These are phyloP conservation scores for Epichloe sibirici DNA, from an alignment of 2,329 filamentous ascomycete genomes.

Conservation along the genomic window DNA sequence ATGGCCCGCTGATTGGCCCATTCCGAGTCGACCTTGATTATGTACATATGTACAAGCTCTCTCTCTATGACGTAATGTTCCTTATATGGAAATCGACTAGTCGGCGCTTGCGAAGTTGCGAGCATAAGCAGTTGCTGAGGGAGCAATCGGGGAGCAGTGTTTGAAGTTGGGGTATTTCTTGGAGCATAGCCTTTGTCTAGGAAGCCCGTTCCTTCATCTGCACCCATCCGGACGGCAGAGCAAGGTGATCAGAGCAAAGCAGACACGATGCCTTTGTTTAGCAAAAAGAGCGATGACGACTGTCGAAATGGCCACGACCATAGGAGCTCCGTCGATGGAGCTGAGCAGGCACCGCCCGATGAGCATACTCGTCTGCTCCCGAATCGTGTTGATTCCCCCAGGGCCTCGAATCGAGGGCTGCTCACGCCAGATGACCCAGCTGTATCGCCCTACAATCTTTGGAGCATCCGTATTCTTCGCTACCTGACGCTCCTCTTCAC, in stretches of 20 bases:
- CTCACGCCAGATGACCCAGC: slow-evolving; percentile 32
- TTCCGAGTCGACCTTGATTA: background rate
- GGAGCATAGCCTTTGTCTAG: background rate
- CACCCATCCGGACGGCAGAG: background rate
- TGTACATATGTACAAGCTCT: background rate
- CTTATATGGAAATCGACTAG: background rate
- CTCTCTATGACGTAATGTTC: slow-evolving; percentile 7
- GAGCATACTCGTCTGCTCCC: slow-evolving; percentile 57
- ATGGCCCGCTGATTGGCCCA: background rate
- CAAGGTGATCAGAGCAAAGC: background rate
- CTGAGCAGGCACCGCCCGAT: slow-evolving; percentile 22
- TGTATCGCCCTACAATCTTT: slow-evolving; percentile 90
- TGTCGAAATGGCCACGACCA: slow-evolving; percentile 9
- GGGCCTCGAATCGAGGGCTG: slow-evolving; percentile 30
- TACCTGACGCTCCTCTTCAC: slow-evolving; percentile 69
- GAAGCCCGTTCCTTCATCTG: background rate
- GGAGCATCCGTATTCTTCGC: slow-evolving; percentile 72
- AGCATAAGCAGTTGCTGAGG: background rate
- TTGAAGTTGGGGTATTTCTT: background rate
- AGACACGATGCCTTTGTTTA: slow-evolving; percentile 23
- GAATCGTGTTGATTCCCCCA: slow-evolving; percentile 44
- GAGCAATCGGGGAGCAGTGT: background rate
- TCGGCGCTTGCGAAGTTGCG: background rate
- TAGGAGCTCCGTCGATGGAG: slow-evolving; percentile 12
- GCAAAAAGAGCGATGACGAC: slow-evolving; percentile 13